Base-by-base conservation (phyloP, 1,284 basidiomycete species). In the Rhodotorula sp. region DNA sequence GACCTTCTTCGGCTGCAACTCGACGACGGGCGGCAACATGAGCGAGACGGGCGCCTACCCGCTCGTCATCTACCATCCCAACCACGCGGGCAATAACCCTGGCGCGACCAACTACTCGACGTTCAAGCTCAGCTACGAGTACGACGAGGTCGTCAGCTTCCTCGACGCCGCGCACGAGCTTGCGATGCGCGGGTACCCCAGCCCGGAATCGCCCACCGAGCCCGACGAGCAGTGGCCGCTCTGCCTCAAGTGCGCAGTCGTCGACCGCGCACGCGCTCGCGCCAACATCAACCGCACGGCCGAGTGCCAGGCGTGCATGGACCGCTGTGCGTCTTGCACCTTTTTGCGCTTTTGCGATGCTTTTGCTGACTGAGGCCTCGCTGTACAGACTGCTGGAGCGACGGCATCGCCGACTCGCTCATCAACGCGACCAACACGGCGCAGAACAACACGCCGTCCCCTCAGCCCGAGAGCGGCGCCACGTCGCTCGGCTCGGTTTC, bases 1-100 rank as follows among this genome's bases (percentile, higher is more conserved):
- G 10, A 88, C 88, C 0, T 91, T 92, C 81, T 92, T 91, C 81
- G 63, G 64, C 25, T 70, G 59, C 63, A 80, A 81, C 73, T 80
- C 80, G 67, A 79, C 81, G 4, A 79, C 79, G 72, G 81, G 82
- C 70, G 80, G 80, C 56, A 82, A 81, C 45, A 79, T 78, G 68
- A 77, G 77, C 34, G 52, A 54, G 27, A 50, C 55, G 4, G 70
- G 67, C 4, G 49, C 61, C 45, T 77, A 73, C 63, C 72, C 71
- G 3, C 50, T 73, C 48, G 58, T 77, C 46, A 54, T 74, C 57
- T 78, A 79, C 75, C 63, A 79, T 60, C 73, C 78, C 16, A 79
- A 79, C 68, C 68, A 75, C 2, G 73, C 75, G 10, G 66, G 71
- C 4, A 69, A 69, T 1, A 42, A 54, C 49, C 61, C 61, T 1